A percentile compares a stretch with the other conserved stretches of the same genome.
phyloP scores from a whole-genome alignment of 257 asterid genomes.

The Knoxia roxburghii region DNA sequence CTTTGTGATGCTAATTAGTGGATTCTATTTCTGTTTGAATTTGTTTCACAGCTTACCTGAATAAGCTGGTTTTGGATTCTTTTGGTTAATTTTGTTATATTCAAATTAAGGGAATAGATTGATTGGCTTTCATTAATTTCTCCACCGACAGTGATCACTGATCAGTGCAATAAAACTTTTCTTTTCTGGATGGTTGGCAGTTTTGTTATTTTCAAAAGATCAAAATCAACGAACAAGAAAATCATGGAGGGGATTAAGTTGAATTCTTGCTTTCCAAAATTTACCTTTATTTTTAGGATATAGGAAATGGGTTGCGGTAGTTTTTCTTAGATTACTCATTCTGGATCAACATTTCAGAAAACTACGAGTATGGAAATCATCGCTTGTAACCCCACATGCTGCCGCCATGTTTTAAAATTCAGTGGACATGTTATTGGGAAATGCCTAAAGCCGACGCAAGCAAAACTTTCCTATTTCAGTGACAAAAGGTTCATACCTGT shows the following conservation, averaged over 20 bases:
- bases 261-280: background rate
- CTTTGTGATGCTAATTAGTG: background rate
- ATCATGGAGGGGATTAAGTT: background rate
- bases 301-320: slow-evolving; percentile 1
- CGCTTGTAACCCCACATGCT: slow-evolving; percentile 38
- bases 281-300: background rate
- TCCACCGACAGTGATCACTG: background rate
- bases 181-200: background rate
- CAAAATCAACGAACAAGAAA: no score
- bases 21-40: background rate
- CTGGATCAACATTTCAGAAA: slow-evolving; percentile 37
- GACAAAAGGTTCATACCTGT: slow-evolving; percentile 22
- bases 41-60: background rate
- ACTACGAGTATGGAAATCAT: slow-evolving; percentile 49
- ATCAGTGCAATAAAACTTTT: no score
- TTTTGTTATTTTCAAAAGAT: background rate
- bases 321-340: slow-evolving; percentile 14
- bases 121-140: background rate
- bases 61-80: background rate
- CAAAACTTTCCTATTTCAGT: slow-evolving; percentile 27
- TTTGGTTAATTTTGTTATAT: background rate
- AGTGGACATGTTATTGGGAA: slow-evolving; percentile 21
- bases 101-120: background rate
- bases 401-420: slow-evolving; percentile 28
- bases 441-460: slow-evolving; percentile 19